Percentiles rank a stretch among this genome's conserved stretches.
phyloP scores from a whole-genome alignment of 169 alveolate species.

The Cytauxzoon felis region DNA sequence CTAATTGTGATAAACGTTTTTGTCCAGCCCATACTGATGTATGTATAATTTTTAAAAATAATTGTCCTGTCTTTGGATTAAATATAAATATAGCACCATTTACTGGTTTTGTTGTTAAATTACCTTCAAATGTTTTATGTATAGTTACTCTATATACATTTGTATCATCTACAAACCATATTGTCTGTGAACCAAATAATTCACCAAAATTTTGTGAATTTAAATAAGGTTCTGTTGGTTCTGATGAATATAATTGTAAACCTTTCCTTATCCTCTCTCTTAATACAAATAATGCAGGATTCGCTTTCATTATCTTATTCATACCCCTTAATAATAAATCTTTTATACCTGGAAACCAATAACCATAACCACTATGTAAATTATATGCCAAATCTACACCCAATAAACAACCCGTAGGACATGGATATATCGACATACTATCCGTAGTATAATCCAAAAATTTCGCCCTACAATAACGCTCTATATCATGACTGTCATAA shows the following conservation, averaged over 20 bases:
- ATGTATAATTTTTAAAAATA: conserved; percentile 98
- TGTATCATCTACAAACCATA: conserved; percentile 99
- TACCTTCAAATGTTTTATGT: conserved; percentile 99
- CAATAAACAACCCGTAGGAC: conserved; percentile 97
- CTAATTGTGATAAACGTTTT: conserved; percentile 98
- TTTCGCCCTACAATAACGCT: conserved; percentile 98
- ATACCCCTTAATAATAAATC: conserved; percentile 94
- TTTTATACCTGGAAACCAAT: conserved; percentile 97
- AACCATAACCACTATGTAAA: conserved; percentile 98
- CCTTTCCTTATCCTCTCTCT: conserved; percentile 99
- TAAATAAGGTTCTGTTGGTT: conserved; percentile 99
- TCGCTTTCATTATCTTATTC: conserved; percentile 98
- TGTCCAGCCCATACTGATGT: conserved; percentile 99
- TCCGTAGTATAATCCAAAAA: conserved; percentile 99
- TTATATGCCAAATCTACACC: conserved; percentile 99
- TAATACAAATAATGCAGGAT: conserved; percentile 98
- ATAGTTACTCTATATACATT: conserved; percentile 99
- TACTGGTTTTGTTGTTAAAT: conserved; percentile 99
- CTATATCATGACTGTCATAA: conserved; percentile 99
- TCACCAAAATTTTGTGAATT: conserved; percentile 98
- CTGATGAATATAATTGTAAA: conserved; percentile 97
- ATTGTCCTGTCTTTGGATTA: conserved; percentile 99
- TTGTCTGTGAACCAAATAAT: conserved; percentile 96
- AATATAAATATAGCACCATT: conserved; percentile 99
- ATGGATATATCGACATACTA: conserved; percentile 96